Conservation (phyloP, 768 basidiomycete genomes). For the Phaffia australis region DNA sequence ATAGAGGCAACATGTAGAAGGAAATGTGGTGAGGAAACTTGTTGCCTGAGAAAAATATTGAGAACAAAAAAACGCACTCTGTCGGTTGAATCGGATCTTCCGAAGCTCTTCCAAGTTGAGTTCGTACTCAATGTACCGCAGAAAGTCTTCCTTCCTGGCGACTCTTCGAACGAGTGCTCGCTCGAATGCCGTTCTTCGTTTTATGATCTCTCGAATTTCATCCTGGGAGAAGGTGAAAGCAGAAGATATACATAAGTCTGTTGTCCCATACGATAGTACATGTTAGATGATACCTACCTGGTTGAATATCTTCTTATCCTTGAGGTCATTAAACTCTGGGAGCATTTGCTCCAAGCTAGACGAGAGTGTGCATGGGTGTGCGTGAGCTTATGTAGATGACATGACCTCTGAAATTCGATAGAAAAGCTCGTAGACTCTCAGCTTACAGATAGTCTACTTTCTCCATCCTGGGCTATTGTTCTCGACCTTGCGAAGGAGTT, state of each 20-base stretch:
- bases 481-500: too few species aligned
- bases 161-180: conserved; percentile 69
- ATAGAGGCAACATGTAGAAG: neutral
- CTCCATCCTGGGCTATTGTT: conserved; percentile 19
- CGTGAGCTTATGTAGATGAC: neutral
- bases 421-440: neutral
- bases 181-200: conserved; percentile 72
- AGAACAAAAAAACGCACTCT: conserved; percentile 25
- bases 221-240: conserved; percentile 40
- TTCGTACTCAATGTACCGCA: conserved; percentile 52
- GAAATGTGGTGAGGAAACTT: neutral
- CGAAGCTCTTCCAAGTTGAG: conserved; percentile 31
- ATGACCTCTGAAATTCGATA: neutral
- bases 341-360: conserved; percentile 83
- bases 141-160: conserved; percentile 73
- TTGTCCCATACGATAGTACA: neutral
- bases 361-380: neutral
- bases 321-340: conserved; percentile 85
- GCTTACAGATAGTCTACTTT: conserved; percentile 24
- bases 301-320: conserved; percentile 73
- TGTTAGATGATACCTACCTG: conserved; percentile 44
- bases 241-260: neutral
- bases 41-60: neutral
- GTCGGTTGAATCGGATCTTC: conserved; percentile 25
- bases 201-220: conserved; percentile 75